Conservation (phyloP, 345 rosid genomes). For the Salix udensis region DNA sequence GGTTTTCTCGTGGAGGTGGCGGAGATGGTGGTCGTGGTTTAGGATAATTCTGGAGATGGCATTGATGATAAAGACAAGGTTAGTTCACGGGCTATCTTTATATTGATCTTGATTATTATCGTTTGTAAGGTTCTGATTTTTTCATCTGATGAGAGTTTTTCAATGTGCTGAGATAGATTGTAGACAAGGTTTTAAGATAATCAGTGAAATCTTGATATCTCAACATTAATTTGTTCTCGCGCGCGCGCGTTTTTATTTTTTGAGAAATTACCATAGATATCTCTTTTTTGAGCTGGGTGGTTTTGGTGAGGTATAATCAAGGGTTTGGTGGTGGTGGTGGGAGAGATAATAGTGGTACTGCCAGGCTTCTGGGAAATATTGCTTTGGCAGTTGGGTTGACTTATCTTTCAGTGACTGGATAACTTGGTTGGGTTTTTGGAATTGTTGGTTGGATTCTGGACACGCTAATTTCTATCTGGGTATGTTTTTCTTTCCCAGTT, state of each 20-base stretch:
- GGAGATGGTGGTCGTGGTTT: slow-evolving; percentile 14
- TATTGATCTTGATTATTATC: not conserved
- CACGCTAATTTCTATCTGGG: slow-evolving; percentile 51
- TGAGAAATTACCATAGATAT: too few species aligned
- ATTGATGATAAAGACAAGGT: slow-evolving; percentile 66
- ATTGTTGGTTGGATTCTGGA: slow-evolving; percentile 40
- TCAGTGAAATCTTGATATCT: too few species aligned
- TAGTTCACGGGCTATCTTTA: slow-evolving; percentile 3
- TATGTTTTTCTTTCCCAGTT: slow-evolving; percentile 16
- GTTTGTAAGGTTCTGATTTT: not conserved
- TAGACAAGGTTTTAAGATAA: too few species aligned
- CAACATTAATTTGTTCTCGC: too few species aligned
- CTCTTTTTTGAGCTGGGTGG: slow-evolving; percentile 26
- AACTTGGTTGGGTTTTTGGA: slow-evolving; percentile 68
- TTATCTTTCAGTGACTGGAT: slow-evolving; percentile 61
- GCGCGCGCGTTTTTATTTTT: too few species aligned
- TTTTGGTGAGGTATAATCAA: slow-evolving; percentile 56
- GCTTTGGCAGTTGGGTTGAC: slow-evolving; percentile 72
- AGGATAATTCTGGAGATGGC: slow-evolving; percentile 42
- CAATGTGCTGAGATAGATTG: not conserved
- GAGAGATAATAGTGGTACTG: slow-evolving; percentile 42
- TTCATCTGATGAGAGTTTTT: not conserved
- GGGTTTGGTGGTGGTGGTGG: slow-evolving; percentile 58
- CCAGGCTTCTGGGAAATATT: slow-evolving; percentile 72
- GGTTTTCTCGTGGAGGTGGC: slow-evolving; percentile 47